Evolutionary conservation across 2,329 filamentous ascomycete genomes (phyloP), one percentile per base, ranked within the genome.

Genomic region (Ceratocystis cacaofunesta): DNA sequence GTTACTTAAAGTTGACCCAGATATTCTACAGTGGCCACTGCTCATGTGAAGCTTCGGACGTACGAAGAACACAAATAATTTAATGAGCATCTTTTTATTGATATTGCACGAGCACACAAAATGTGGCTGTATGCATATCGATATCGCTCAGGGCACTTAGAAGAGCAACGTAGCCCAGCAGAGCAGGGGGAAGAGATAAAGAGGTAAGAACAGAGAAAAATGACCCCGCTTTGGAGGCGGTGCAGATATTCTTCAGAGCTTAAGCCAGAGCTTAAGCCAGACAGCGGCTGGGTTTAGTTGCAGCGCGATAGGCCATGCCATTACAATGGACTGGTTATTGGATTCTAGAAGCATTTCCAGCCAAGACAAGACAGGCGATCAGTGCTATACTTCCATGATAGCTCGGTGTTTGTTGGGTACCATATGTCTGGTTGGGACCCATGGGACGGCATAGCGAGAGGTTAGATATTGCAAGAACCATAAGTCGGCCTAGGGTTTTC

Each of bases 221-320:
- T 1, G 17, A 58, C 55, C 55, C 55, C 55, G 15, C 55, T 58
- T 58, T 58, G 55, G 55, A 58, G 55, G 55, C 55, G 55, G 55
- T 36, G 55, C 55, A 41, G 36, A 58, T 58, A 32, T 58, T 58
- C 55, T 32, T 58, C 28, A 58, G 30, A 36, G 55, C 55, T 58
- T 25, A 12, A 30, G 28, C 52, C 25, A 57, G 28, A 32, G 52
- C 52, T 57, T 25, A 15, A 30, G 30, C 55, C 55, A 36, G 55
- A 19, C 15, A 8, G 55, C 7, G 55, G 30, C 7, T 12, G 3
- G 12, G 10, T 15, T 15, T 58, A 7, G 55, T 22, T 22, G 15
- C 15, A 36, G 30, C 2, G 17, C 15, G 28, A 32, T 58, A 58
- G n/a, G 55, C 55, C 30, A 25, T 25, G 30, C 0, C 10, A 41